These are phyloP conservation scores for Coniochaeta hoffmannii DNA, from an alignment of 2,329 filamentous ascomycete genomes.

Conservation along the genomic window DNA sequence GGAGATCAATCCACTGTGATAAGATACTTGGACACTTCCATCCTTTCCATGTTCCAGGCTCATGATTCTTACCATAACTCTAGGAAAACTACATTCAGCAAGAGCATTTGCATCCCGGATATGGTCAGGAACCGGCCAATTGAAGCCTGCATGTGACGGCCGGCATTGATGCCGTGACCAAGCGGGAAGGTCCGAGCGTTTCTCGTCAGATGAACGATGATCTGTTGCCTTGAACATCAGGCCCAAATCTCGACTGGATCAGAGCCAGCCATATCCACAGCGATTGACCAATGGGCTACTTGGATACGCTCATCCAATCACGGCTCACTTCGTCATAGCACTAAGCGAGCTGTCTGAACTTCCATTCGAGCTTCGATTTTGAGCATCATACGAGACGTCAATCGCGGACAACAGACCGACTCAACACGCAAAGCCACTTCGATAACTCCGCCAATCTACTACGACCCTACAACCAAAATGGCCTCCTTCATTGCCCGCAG, in stretches of 20 bases:
- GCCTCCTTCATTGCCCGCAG: conserved; percentile 49
- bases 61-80: not conserved
- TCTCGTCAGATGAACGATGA: too few relatives aligned
- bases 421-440: conserved; percentile 6
- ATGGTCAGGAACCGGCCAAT: not conserved
- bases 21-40: too few relatives aligned
- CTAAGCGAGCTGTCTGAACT: conserved; percentile 2
- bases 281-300: conserved; percentile 4
- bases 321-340: conserved; percentile 3
- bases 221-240: not conserved
- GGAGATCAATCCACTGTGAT: too few relatives aligned
- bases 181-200: not conserved
- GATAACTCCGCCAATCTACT: conserved; percentile 3
- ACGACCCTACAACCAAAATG: conserved; percentile 29
- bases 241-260: not conserved
- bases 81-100: not conserved
- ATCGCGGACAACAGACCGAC: not conserved
- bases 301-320: not conserved
- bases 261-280: not conserved
- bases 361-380: conserved; percentile 5
- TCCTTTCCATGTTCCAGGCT: not conserved
- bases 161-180: not conserved
- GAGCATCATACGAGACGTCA: conserved; percentile 11
- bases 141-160: not conserved
- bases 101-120: not conserved